Evolutionary conservation across 208 protist species (phyloP), one percentile per base, ranked within the genome.

Genomic region (Endotrypanum monterogeii): DNA sequence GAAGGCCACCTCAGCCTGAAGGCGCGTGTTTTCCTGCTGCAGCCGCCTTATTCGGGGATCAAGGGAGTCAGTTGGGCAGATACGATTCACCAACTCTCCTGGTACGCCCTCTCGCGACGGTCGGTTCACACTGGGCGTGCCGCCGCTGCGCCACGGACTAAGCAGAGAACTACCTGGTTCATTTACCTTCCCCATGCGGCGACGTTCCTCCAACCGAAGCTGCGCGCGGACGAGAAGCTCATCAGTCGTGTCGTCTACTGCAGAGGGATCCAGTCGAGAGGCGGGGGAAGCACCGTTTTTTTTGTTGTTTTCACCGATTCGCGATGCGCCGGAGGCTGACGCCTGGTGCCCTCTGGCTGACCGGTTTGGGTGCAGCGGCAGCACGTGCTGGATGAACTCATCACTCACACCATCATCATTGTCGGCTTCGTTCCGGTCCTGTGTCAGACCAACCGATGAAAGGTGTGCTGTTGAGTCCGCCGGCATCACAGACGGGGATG

Each of bases 1-100:
- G 67, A 87, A 89, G 63, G 66, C 65, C 7, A 92, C 78, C 63
- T 89, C 88, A 25, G 83, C 83, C 44, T 83, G 74, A 32, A 92
- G 78, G 14, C 88, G 82, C 3, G 41, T 25, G 73, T 86, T 84
- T 55, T 92, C 88, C 68, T 83, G 72, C 44, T 76, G 56, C n/a
- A 92, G 73, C 8, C 85, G 84, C 3, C 73, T 74, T 58, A 74
- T 30, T 28, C 66, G 60, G 3, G 78, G 80, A n/a, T 85, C 85
- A 12, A 63, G 32, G 32, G 68, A 75, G 25, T 37, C 37, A n/a
- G 60, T 48, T 12, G 65, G 37, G 7, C 55, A 67, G 41, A 67
- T 69, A 41, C 32, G 44, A 32, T 35, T 58, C 23, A 35, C 23
- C 69, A 67, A 41, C 58, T 23, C 58, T 0, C 12, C 58, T 14